Conservation (phyloP, 352 stramenopile genomes). For the Pythium volutum region DNA sequence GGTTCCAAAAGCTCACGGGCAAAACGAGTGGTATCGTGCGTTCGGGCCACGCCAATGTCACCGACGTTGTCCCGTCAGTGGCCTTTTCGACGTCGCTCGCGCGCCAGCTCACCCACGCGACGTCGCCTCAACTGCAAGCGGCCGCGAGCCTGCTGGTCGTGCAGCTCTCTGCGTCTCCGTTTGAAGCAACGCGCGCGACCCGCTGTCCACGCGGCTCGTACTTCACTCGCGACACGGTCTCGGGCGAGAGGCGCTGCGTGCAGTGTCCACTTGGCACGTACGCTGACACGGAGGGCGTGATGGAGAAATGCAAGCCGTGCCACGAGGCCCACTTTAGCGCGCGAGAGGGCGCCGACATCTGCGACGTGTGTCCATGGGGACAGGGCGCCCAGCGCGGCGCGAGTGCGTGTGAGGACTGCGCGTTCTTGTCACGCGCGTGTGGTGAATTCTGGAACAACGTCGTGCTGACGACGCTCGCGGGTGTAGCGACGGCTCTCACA, state of each 20-base stretch:
- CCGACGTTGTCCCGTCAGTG: conserved; percentile 1
- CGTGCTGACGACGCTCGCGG: conserved; percentile 25
- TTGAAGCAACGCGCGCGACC: conserved; percentile 11
- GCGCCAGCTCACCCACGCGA: conserved; percentile 7
- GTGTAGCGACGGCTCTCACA: conserved; percentile 16
- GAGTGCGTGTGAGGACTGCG: conserved; percentile 39
- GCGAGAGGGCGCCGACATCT: conserved; percentile 35
- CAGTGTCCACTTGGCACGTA: conserved; percentile 38
- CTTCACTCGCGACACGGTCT: conserved; percentile 4
- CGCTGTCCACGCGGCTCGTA: conserved; percentile 20
- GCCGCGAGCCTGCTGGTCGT: conserved; percentile 2
- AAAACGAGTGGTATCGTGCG: conserved; percentile 3
- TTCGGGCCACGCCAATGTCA: conserved; percentile 7
- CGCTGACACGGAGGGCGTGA: conserved; percentile 25
- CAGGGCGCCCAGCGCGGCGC: conserved; percentile 34
- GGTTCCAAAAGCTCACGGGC: conserved; percentile 4
- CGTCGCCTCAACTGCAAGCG: not conserved
- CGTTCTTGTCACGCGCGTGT: conserved; percentile 50
- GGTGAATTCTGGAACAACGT: conserved; percentile 60
- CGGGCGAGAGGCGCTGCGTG: conserved; percentile 12
- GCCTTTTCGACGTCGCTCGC: conserved; percentile 7
- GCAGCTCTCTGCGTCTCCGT: conserved; percentile 5
- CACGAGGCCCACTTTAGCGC: conserved; percentile 36
- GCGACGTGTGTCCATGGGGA: conserved; percentile 35
- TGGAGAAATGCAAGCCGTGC: conserved; percentile 36